Conservation (phyloP, 306 rosid species). For the Mimosa bimucronata region DNA sequence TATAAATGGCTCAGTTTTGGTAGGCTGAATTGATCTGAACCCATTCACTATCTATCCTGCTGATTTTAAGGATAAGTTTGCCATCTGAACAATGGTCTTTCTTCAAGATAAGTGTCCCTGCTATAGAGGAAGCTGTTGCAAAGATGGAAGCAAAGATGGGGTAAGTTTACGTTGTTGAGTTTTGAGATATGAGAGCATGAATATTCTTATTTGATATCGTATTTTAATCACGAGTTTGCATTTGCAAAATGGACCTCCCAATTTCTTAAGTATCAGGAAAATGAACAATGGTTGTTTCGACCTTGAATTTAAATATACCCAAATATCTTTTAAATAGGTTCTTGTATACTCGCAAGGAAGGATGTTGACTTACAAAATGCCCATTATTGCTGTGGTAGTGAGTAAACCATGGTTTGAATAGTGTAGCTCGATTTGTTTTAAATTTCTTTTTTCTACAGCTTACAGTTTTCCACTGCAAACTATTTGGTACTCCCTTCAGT, state of each 20-base stretch:
- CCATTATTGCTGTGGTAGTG: background rate
- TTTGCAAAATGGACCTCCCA: background rate
- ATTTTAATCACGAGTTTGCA: background rate
- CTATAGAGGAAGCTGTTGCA: conserved; percentile 77
- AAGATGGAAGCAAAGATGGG: conserved; percentile 67
- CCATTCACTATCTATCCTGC: conserved; percentile 28
- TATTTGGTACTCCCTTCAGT: no score
- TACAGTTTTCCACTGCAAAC: conserved; percentile 24
- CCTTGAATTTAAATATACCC: background rate
- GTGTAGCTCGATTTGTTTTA: background rate
- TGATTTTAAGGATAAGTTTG: conserved; percentile 68
- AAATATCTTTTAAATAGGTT: conserved; percentile 3
- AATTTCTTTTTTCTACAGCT: background rate
- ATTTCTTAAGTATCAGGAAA: background rate
- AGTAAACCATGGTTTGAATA: background rate
- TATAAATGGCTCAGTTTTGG: conserved; percentile 19
- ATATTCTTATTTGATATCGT: conserved; percentile 24
- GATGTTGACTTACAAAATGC: background rate
- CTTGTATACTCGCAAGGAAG: background rate
- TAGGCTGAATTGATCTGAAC: conserved; percentile 14
- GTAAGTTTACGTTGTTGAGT: conserved; percentile 48
- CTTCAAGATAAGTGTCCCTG: conserved; percentile 68
- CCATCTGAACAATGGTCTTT: conserved; percentile 72
- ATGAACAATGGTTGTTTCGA: background rate
- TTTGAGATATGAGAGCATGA: conserved; percentile 9